phyloP scores from a whole-genome alignment of 345 rosid species.

The Camelina laxa region DNA sequence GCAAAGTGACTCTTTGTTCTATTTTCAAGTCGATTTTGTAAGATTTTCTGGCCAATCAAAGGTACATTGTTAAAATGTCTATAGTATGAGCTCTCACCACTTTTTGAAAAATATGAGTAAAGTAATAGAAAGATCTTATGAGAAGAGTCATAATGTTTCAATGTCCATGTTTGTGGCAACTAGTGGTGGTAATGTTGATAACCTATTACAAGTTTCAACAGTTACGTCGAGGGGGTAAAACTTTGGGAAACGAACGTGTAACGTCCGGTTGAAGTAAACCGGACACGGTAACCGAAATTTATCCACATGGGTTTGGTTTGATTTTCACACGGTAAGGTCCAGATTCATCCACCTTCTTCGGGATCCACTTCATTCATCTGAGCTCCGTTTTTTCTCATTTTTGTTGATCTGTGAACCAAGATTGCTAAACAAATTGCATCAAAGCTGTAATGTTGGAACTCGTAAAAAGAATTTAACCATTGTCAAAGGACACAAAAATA shows the following conservation, averaged over 20 bases:
- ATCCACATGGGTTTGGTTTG: conserved; percentile 42
- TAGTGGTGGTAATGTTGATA: background rate
- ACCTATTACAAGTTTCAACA: background rate
- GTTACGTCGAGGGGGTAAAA: conserved; percentile 15
- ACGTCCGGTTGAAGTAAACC: conserved; percentile 46
- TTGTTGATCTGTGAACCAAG: no score
- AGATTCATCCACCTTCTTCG: conserved; percentile 41
- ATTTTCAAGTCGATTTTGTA: background rate
- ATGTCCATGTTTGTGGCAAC: conserved; percentile 34
- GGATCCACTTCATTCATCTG: conserved; percentile 12
- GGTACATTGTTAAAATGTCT: background rate
- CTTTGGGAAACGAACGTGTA: conserved; percentile 37
- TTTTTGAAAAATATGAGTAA: background rate
- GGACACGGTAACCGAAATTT: conserved; percentile 41
- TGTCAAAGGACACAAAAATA: conserved; percentile 14
- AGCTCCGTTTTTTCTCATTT: no score
- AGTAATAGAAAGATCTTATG: background rate
- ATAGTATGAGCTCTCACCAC: background rate
- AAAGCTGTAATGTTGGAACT: conserved; percentile 17
- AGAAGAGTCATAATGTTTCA: conserved; percentile 23
- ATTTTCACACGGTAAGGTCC: conserved; percentile 32
- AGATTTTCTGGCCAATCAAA: background rate
- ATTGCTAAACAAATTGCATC: conserved; percentile 12
- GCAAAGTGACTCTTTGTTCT: conserved; percentile 24
- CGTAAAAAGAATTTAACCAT: no score